Conservation (phyloP, 2,329 filamentous ascomycete species). For the Alternaria sp. region DNA sequence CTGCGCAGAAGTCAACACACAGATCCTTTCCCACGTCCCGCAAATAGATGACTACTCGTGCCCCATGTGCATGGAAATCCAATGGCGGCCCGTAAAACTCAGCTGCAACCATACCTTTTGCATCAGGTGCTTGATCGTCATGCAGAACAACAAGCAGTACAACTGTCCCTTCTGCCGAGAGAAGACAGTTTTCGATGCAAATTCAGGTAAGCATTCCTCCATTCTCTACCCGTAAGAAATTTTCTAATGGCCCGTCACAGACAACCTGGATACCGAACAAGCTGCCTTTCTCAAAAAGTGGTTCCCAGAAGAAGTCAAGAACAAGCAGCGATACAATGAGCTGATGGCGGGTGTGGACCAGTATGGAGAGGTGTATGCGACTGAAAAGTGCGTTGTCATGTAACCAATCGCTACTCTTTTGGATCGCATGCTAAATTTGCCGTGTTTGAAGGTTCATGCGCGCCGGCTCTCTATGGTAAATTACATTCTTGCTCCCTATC, state of each 20-base stretch:
- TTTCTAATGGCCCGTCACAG: constrained; percentile 48
- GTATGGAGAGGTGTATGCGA: constrained; percentile 71
- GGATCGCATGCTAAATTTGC: neutral
- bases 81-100: constrained; percentile 82
- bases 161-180: constrained; percentile 80
- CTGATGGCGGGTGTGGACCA: constrained; percentile 76
- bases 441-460: constrained; percentile 25
- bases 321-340: constrained; percentile 72
- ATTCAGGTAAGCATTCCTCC: constrained; percentile 61
- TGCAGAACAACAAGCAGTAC: constrained; percentile 74
- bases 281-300: constrained; percentile 76
- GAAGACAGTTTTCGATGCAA: constrained; percentile 74
- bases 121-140: constrained; percentile 81
- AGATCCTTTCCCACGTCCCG: constrained; percentile 77
- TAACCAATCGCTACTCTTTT: constrained; percentile 28
- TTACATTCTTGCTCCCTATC: neutral
- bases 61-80: constrained; percentile 79
- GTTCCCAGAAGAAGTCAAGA: constrained; percentile 76
- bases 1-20: constrained; percentile 75
- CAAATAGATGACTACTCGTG: constrained; percentile 86
- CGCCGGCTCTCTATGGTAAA: constrained; percentile 25
- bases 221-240: neutral
- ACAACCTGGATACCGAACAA: constrained; percentile 74
- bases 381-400: constrained; percentile 67
- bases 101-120: constrained; percentile 81